Evolutionary conservation across 164 flowering plant genomes (phyloP), one percentile per base, ranked within the genome.

Genomic region (Berberis thunbergii): DNA sequence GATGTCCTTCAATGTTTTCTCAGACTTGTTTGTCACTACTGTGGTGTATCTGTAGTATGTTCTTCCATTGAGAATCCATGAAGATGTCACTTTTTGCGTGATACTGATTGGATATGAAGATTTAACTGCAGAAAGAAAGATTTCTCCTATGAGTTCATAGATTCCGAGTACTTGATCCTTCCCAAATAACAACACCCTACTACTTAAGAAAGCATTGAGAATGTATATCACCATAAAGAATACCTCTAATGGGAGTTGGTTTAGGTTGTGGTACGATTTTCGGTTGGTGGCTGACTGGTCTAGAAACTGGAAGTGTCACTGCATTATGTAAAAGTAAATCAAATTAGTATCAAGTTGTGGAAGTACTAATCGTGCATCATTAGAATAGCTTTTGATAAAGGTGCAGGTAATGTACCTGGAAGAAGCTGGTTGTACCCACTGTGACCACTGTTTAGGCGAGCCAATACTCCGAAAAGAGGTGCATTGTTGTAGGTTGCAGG

Each of bases 401-500:
- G n/a, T 52, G 11, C 10, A 7, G 54, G 54, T 50, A 10, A 8
- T 52, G 49, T 81, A 91, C 96, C 98, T 69, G 91, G 91, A 69
- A 89, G 94, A 59, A 85, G 88, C 78, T 93, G 96, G 70, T 81
- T 86, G 44, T 81, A 83, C 3, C 88, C 83, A 10, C 83, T 54
- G 53, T 76, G 82, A 41, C 96, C 96, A 39, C 77, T 79, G 46
- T 69, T 72, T 13, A 93, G 77, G 6, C 98, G 74, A 1, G 98
- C 96, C 69, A 93, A 67, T 4, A 87, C 45, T 8, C 98, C 98
- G 13, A 93, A 62, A 66, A 93, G 81, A 39, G 98, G 97, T 43
- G 97, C 98, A 81, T 90, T 93, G 79, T 91, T 93, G 73, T 93
- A 93, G 9, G 97, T 93, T 45, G 98, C 95, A 38, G 98, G 98